Conservation (phyloP, 352 stramenopile species). For the Aphanomyces astaci region DNA sequence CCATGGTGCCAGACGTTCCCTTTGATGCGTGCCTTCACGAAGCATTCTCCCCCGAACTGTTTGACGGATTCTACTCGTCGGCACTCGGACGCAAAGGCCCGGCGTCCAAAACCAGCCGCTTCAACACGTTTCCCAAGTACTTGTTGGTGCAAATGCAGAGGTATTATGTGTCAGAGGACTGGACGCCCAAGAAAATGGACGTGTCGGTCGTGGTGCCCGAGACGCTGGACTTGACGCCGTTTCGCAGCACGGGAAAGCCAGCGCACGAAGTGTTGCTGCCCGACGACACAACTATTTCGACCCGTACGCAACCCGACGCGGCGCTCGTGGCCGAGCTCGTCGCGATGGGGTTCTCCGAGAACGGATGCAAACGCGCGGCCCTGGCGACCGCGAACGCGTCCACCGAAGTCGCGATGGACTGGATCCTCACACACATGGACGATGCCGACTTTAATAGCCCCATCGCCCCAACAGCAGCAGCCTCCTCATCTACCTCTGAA, state of each 20-base stretch:
- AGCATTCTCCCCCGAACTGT: slow-evolving; percentile 82
- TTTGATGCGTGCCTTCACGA: slow-evolving; percentile 93
- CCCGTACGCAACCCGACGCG: slow-evolving; percentile 61
- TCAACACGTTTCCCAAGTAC: slow-evolving; percentile 95
- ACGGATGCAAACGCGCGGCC: slow-evolving; percentile 94
- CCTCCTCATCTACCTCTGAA: slow-evolving; percentile 5
- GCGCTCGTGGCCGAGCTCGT: slow-evolving; percentile 90
- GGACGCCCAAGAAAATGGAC: slow-evolving; percentile 96
- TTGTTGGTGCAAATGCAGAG: slow-evolving; percentile 94
- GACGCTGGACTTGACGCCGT: slow-evolving; percentile 83
- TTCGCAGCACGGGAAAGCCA: slow-evolving; percentile 60
- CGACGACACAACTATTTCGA: slow-evolving; percentile 35
- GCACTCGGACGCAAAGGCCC: slow-evolving; percentile 69
- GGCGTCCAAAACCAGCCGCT: slow-evolving; percentile 73
- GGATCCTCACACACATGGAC: slow-evolving; percentile 97
- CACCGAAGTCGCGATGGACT: slow-evolving; percentile 94
- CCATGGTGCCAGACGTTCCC: slow-evolving; percentile 86
- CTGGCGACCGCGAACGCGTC: slow-evolving; percentile 86
- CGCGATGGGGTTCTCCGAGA: slow-evolving; percentile 97
- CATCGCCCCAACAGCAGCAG: slow-evolving; percentile 27
- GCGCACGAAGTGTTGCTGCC: slow-evolving; percentile 84
- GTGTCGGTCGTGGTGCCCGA: slow-evolving; percentile 94
- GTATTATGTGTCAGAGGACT: slow-evolving; percentile 95
- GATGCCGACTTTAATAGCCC: slow-evolving; percentile 97
- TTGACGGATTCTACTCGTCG: slow-evolving; percentile 86